phyloP scores from a whole-genome alignment of 1,284 basidiomycete species.

The Irpex sp. region DNA sequence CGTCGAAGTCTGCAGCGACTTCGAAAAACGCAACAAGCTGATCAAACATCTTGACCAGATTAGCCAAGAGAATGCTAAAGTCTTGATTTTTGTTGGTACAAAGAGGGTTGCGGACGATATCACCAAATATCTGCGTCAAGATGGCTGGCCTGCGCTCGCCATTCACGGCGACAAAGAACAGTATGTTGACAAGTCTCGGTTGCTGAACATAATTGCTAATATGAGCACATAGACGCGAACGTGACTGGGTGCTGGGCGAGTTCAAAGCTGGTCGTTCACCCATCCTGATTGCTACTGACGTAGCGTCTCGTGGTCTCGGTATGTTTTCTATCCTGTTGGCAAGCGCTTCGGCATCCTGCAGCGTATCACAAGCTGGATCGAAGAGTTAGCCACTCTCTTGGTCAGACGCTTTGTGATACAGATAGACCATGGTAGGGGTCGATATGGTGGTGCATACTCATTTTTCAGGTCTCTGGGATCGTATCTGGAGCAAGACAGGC shows the following conservation, averaged over 20 bases:
- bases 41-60: slow-evolving; percentile 98
- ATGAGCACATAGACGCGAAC: slow-evolving; percentile 70
- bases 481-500: slow-evolving; percentile 53
- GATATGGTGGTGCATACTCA: slow-evolving; percentile 18
- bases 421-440: slow-evolving; percentile 19
- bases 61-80: slow-evolving; percentile 95
- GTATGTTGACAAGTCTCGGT: slow-evolving; percentile 41
- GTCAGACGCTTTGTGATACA: slow-evolving; percentile 4
- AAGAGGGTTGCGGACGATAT: slow-evolving; percentile 98
- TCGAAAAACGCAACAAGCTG: slow-evolving; percentile 95
- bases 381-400: background rate
- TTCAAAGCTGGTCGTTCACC: slow-evolving; percentile 98
- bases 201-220: slow-evolving; percentile 16
- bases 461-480: slow-evolving; percentile 42
- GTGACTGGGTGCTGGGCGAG: slow-evolving; percentile 98
- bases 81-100: slow-evolving; percentile 97
- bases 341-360: slow-evolving; percentile 33
- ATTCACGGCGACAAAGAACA: slow-evolving; percentile 99
- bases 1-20: slow-evolving; percentile 96
- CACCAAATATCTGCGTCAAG: slow-evolving; percentile 94
- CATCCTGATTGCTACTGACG: slow-evolving; percentile 96
- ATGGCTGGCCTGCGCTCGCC: slow-evolving; percentile 98
- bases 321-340: slow-evolving; percentile 51
- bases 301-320: slow-evolving; percentile 99
- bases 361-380: slow-evolving; percentile 14